Percentiles rank a stretch among this genome's conserved stretches.
Evolutionary conservation across 345 rosid species (phyloP).

Genomic region (Mercurialis annua): DNA sequence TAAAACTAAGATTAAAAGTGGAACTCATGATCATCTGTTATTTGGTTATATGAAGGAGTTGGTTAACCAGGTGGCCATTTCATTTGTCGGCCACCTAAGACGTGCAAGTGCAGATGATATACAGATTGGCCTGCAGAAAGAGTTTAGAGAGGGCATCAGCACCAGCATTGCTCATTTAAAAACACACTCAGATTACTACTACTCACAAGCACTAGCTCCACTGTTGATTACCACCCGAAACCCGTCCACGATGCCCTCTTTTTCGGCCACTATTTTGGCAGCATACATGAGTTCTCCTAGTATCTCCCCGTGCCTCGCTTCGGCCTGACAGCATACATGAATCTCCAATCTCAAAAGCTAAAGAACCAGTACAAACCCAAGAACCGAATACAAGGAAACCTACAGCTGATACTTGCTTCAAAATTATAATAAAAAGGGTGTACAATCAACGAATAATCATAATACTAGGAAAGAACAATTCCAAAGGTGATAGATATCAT

Average conservation of each 20-base stretch:
- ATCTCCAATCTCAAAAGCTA: background rate
- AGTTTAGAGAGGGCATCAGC: background rate
- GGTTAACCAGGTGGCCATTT: slow-evolving; percentile 86
- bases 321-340: slow-evolving; percentile 49
- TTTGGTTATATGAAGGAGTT: background rate
- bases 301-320: slow-evolving; percentile 62
- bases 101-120: slow-evolving; percentile 87
- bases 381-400: too few relatives aligned
- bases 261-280: slow-evolving; percentile 85
- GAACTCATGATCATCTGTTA: too few relatives aligned
- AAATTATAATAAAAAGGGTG: background rate
- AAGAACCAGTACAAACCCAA: background rate
- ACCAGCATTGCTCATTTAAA: background rate
- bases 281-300: slow-evolving; percentile 73
- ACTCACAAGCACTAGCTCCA: slow-evolving; percentile 78
- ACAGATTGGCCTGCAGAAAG: slow-evolving; percentile 88
- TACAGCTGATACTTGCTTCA: background rate
- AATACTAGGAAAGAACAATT: background rate
- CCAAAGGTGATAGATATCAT: background rate
- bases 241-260: slow-evolving; percentile 81
- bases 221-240: slow-evolving; percentile 93
- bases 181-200: background rate
- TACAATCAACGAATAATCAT: background rate
- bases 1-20: too few relatives aligned
- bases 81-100: slow-evolving; percentile 83